Conservation (phyloP, 768 basidiomycete genomes). For the Collybiopsis luxurians region DNA sequence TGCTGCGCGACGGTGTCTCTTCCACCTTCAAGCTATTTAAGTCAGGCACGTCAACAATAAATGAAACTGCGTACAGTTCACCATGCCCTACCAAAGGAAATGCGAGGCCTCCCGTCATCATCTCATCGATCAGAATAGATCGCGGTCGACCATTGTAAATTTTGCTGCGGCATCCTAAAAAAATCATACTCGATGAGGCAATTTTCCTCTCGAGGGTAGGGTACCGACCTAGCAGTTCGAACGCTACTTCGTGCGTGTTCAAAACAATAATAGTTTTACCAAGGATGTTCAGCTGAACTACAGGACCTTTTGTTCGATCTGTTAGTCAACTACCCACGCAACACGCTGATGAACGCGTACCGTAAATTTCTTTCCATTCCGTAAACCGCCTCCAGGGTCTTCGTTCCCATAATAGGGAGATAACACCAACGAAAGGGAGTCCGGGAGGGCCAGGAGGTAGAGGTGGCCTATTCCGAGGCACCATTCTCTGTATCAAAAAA, state of each 20-base stretch:
- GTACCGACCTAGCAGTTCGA: slow-evolving; percentile 21
- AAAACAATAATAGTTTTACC: slow-evolving; percentile 21
- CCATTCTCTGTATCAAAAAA: background rate
- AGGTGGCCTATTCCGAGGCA: background rate
- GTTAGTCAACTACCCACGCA: background rate
- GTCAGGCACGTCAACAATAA: background rate
- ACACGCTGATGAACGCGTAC: slow-evolving; percentile 4
- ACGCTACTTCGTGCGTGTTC: slow-evolving; percentile 24
- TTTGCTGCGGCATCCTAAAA: slow-evolving; percentile 21
- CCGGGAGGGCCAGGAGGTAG: slow-evolving; percentile 19
- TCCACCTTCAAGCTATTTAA: background rate
- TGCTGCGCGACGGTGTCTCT: slow-evolving; percentile 4
- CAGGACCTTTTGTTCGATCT: slow-evolving; percentile 8
- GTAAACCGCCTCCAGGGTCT: slow-evolving; percentile 14
- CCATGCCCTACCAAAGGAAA: slow-evolving; percentile 17
- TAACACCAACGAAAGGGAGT: slow-evolving; percentile 19
- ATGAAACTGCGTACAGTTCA: slow-evolving; percentile 11
- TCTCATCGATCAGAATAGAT: slow-evolving; percentile 22
- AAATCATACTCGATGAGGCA: background rate
- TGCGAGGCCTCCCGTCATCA: slow-evolving; percentile 21
- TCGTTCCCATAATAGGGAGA: slow-evolving; percentile 15
- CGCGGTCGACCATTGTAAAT: slow-evolving; percentile 18
- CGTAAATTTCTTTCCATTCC: slow-evolving; percentile 15
- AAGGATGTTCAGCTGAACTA: slow-evolving; percentile 9
- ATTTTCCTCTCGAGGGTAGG: background rate